Evolutionary conservation across 2,329 filamentous ascomycete species (phyloP), one percentile per base, ranked within the genome.

Genomic region (Talaromyces sp.): DNA sequence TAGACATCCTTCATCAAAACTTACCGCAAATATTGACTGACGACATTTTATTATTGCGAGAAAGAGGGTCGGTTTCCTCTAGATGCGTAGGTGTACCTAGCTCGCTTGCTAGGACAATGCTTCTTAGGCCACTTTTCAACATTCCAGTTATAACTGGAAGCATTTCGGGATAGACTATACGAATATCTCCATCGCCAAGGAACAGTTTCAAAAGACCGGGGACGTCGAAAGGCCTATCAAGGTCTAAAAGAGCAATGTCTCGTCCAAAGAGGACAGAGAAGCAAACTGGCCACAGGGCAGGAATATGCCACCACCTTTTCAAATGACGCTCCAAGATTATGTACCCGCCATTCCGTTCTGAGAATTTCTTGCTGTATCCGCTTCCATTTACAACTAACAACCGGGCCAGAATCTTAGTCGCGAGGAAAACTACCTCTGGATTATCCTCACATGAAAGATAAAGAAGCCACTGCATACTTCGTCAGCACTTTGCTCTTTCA

Each of bases 371-470:
- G 17, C 90, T 89, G 70, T 97, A 97, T 32, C 80, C 81, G 4
- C 86, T 77, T 3, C 93, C 93, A 65, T 96, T 91, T 0, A 87
- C 81, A n/a, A 93, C 85, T 5, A 99, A 79, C 3, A 97, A 81
- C 33, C 91, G 86, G 20, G 91, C 87, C 20, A 99, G 77, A 47
- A 99, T 93, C 65, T 89, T 92, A 61, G 86, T 83, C 13, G 90
- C 90, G 47, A 91, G 82, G 13, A 91, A 80, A 10, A 97, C 88
- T 19, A 96, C 87, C 60, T 91, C 88, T 5, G 89, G 82, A 54
- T 97, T 89, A 56, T 90, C 85, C 68, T 97, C 92, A 7, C 90
- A 90, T 46, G 97, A 81, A 13, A 99, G 82, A 71, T 97, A 96
- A 13, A 99, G 77, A 13, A 96, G 82, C 92, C 92, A 97, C 87